A percentile compares a stretch with the other conserved stretches of the same genome.
Evolutionary conservation across 2,329 filamentous ascomycete species (phyloP).

Genomic region (Dactylellina parvicollis): DNA sequence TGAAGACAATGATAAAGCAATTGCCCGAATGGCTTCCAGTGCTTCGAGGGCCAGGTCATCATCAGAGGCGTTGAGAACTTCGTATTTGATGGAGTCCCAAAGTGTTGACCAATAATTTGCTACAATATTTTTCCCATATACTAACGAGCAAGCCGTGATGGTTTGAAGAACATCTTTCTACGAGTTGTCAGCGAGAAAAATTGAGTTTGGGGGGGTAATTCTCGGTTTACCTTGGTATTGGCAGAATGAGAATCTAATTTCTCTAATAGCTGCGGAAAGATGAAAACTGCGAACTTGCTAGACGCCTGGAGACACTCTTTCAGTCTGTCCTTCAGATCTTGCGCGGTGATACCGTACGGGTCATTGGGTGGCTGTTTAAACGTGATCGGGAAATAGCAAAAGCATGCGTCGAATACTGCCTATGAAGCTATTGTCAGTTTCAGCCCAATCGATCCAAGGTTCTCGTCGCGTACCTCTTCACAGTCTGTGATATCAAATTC

Average conservation of each 20-base stretch:
- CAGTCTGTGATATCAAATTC: conserved; percentile 73
- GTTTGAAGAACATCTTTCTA: conserved; percentile 73
- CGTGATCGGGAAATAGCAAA: conserved; percentile 78
- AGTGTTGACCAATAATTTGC: conserved; percentile 72
- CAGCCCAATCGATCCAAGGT: background rate
- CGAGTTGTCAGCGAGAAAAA: conserved; percentile 8
- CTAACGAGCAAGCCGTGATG: conserved; percentile 69
- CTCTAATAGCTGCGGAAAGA: conserved; percentile 74
- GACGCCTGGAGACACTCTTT: conserved; percentile 73
- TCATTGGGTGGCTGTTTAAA: conserved; percentile 76
- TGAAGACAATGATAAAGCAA: conserved; percentile 68
- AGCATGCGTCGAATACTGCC: conserved; percentile 73
- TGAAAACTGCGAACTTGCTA: conserved; percentile 71
- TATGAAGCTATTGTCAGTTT: conserved; percentile 28
- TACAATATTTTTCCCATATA: conserved; percentile 70
- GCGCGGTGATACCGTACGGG: conserved; percentile 75
- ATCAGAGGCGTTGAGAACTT: conserved; percentile 72
- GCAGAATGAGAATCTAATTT: conserved; percentile 75
- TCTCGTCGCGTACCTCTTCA: conserved; percentile 65
- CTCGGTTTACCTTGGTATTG: conserved; percentile 69
- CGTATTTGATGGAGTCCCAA: conserved; percentile 76
- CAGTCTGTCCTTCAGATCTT: conserved; percentile 73
- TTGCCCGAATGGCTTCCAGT: conserved; percentile 67
- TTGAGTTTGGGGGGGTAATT: background rate
- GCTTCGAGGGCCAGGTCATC: conserved; percentile 72